Base-by-base conservation (phyloP, 2,329 filamentous ascomycete genomes). In the Rhynchosporium agropyri region DNA sequence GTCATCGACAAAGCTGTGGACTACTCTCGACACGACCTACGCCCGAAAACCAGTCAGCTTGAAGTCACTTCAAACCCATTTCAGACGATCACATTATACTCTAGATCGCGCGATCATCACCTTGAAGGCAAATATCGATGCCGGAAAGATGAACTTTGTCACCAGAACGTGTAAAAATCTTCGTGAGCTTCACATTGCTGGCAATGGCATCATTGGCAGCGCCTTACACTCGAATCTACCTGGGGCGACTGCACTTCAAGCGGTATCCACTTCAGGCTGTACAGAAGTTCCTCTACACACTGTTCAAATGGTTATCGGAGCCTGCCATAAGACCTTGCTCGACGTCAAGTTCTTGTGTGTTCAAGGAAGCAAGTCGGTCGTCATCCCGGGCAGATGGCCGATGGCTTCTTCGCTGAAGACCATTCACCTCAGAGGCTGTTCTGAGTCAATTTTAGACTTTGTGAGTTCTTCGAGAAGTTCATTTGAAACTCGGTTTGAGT, bases 1-100 rank as follows among this genome's bases (percentile, higher is more conserved):
- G 58, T 69, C 68, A 9, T 69, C 63, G n/a, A 66, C 66, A 46
- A 66, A 69, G 20, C 63, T 75, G 5, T 75, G 73, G 73, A 71
- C 69, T 2, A 69, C 58, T 3, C 53, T 75, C 5, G 73, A 75
- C 63, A 73, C 69, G 3, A 69, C 63, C 3, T 40, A 53, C 43
- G 61, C 65, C 29, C 55, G 53, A 51, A 69, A 58, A 50, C 9
- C 50, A 0, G 62, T 74, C 29, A 67, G 55, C 15, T 54, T 66
- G 31, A 69, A 63, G 15, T 68, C 72, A 3, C 36, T 75, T n/a
- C 70, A 61, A 53, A 62, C 63, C 20, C 63, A 71, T 59, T 57
- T 74, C 1, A 68, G 58, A 43, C 69, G 73, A 31, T 72, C 73
- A 20, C 70, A 73, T 13, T 74, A 70, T 13, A 72, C 69, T 0